Conservation (phyloP, 1,139 yeast genomes). For the Debaryomyces robertsiae region DNA sequence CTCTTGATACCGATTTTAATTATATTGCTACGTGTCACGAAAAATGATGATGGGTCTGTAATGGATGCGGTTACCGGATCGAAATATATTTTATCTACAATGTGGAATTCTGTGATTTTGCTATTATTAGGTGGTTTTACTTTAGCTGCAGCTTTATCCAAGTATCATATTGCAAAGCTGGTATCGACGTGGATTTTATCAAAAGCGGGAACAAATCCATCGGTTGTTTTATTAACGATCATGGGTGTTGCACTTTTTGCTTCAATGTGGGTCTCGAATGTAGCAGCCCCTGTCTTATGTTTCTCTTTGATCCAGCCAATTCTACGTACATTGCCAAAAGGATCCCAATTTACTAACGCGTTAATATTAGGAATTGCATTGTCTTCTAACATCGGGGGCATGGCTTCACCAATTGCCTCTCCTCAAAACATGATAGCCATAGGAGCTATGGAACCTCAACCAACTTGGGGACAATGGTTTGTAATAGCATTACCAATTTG, state of each 20-base stretch:
- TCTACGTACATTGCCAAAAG: slow-evolving; percentile 61
- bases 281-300: slow-evolving; percentile 76
- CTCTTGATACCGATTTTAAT: slow-evolving; percentile 63
- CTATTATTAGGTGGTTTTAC: slow-evolving; percentile 73
- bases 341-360: slow-evolving; percentile 62
- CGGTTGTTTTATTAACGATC: slow-evolving; percentile 60
- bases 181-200: slow-evolving; percentile 66
- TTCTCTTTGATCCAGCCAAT: slow-evolving; percentile 68
- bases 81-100: slow-evolving; percentile 53
- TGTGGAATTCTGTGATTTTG: slow-evolving; percentile 79
- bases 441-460: slow-evolving; percentile 64
- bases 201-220: slow-evolving; percentile 67
- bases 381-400: slow-evolving; percentile 73
- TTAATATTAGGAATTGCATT: slow-evolving; percentile 71
- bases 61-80: slow-evolving; percentile 60
- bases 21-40: slow-evolving; percentile 55
- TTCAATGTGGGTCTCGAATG: slow-evolving; percentile 80
- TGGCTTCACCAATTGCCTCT: slow-evolving; percentile 81
- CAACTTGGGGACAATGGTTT: slow-evolving; percentile 81
- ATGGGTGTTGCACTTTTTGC: slow-evolving; percentile 71
- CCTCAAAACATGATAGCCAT: slow-evolving; percentile 79
- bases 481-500: slow-evolving; percentile 69
- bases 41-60: slow-evolving; percentile 56
- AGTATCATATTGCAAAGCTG: slow-evolving; percentile 68
- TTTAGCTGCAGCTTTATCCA: slow-evolving; percentile 71